Evolutionary conservation across 1,139 yeast genomes (phyloP), one percentile per base, ranked within the genome.

Genomic region (Entelexis paramagnoliae): DNA sequence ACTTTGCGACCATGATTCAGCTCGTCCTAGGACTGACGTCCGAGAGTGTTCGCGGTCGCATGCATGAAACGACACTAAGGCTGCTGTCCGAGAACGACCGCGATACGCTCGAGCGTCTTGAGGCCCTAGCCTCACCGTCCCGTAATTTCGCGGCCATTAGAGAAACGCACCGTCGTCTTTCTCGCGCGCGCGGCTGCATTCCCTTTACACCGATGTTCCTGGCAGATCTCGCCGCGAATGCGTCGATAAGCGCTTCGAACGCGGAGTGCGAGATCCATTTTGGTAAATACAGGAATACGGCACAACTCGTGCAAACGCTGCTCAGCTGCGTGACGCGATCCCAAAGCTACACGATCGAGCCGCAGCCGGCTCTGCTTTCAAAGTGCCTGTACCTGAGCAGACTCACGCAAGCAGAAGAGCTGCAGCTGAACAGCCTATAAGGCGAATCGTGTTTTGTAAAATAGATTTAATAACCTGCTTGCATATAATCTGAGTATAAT

Each of bases 281-380:
- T 63, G 80, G 84, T 46, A 82, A 87, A 61, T 84, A 83, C 68
- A 75, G 84, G 58, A 81, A 83, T 6, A 76, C 87, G 3, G 89
- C 94, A 4, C 79, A 79, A 55, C 80, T 88, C 49, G 89, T 87
- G 43, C 83, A 84, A 64, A 79, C 83, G 8, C 75, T 89, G 54
- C 76, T 89, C 43, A 88, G 85, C 64, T 78, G 86, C 62, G 84
- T 87, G 51, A 95, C 86, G 63, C 86, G 95, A 93, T 79, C 93
- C 0, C 73, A 75, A 48, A 73, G 82, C 57, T 87, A 85, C 68
- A 59, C 65, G 30, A 65, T 73, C 52, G 66, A 69, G 34, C 64
- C 71, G 2, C 70, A 81, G 53, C 74, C 76, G 9, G 89, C 84
- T 52, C 66, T 87, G 32, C 68, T 88, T 55, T 83, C 95, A 51